Percentiles rank a stretch among this genome's conserved stretches.
phyloP scores from a whole-genome alignment of 129 eudicot species.

The Deinandra increscens region DNA sequence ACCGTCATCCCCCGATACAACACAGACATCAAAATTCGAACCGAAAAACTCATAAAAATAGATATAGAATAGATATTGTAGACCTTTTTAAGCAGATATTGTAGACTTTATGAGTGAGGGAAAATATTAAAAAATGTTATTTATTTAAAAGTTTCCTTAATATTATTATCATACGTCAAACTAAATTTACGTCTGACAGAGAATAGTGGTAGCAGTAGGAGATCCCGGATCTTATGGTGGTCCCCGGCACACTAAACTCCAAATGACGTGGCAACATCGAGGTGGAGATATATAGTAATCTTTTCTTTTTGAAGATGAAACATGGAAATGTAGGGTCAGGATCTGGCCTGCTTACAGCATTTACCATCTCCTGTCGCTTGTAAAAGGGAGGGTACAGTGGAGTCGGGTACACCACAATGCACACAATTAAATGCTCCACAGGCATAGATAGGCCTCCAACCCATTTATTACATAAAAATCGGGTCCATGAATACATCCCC shows the following conservation, averaged over 20 bases:
- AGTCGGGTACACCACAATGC: conserved; percentile 33
- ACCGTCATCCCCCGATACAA: too few species aligned
- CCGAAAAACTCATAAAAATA: too few species aligned
- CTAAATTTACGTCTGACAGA: conserved; percentile 34
- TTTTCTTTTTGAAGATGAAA: neutral
- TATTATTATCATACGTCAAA: conserved; percentile 3
- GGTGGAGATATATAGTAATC: neutral
- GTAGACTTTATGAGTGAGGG: too few species aligned
- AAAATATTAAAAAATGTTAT: neutral
- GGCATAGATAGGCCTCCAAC: neutral
- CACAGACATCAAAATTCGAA: too few species aligned
- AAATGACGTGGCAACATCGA: conserved; percentile 34
- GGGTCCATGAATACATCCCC: conserved; percentile 8
- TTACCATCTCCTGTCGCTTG: conserved; percentile 32
- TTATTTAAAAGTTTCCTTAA: neutral
- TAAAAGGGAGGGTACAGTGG: conserved; percentile 29
- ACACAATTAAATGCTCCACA: conserved; percentile 31
- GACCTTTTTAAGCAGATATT: too few species aligned
- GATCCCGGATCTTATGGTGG: conserved; percentile 45
- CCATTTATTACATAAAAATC: conserved; percentile 15
- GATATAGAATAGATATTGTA: too few species aligned
- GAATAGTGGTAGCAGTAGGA: conserved; percentile 33
- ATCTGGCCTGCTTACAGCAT: conserved; percentile 33
- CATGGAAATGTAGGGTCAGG: conserved; percentile 33
- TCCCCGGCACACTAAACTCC: conserved; percentile 29